These are phyloP conservation scores for Piper betle DNA, from an alignment of 164 flowering plant species.

Conservation along the genomic window DNA sequence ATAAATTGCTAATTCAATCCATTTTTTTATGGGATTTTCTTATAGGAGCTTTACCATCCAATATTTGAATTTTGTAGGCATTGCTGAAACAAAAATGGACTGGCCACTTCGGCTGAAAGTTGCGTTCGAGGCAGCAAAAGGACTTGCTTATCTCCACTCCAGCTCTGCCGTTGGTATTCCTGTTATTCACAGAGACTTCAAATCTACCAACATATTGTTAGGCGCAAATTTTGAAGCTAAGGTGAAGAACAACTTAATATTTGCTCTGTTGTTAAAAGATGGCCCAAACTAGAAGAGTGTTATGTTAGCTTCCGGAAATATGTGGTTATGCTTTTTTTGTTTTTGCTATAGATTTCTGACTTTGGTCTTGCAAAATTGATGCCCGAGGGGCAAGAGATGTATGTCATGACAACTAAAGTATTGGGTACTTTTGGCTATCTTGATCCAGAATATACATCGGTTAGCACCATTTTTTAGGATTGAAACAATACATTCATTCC, in stretches of 20 bases:
- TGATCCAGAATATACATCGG: slow-evolving; percentile 96
- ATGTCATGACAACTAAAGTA: slow-evolving; percentile 54
- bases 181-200: slow-evolving; percentile 88
- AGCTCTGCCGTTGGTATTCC: slow-evolving; percentile 77
- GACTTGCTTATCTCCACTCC: slow-evolving; percentile 91
- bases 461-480: slow-evolving; percentile 16
- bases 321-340: neutral
- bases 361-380: slow-evolving; percentile 95
- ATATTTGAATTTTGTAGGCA: slow-evolving; percentile 23
- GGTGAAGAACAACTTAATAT: slow-evolving; percentile 20
- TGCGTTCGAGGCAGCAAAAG: slow-evolving; percentile 87
- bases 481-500: neutral
- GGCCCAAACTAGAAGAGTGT: too few species aligned
- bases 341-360: slow-evolving; percentile 62
- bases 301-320: neutral
- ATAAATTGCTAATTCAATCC: neutral
- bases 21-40: too few species aligned
- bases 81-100: slow-evolving; percentile 59
- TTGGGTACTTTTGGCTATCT: slow-evolving; percentile 94
- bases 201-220: slow-evolving; percentile 86
- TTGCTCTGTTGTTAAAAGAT: neutral
- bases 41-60: neutral
- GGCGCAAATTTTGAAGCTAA: slow-evolving; percentile 65
- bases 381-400: slow-evolving; percentile 82
- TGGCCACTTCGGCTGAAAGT: slow-evolving; percentile 81